Evolutionary conservation across 305 asterid species (phyloP).

Genomic region (Plantago lanceolata): DNA sequence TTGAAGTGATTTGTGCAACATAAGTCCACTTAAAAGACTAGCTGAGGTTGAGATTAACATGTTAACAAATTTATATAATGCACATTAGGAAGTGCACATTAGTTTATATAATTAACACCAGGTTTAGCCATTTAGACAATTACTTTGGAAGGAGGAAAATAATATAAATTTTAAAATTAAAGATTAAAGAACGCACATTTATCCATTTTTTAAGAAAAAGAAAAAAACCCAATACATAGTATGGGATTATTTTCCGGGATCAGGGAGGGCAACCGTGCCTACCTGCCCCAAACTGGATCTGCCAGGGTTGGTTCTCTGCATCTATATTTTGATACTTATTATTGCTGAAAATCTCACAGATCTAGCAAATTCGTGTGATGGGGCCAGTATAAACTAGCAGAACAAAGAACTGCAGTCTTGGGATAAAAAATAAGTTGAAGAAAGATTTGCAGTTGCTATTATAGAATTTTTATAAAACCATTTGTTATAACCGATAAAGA

Average conservation of each 20-base stretch:
- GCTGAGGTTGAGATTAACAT: not conserved
- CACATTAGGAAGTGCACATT: not conserved
- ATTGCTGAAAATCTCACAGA: not conserved
- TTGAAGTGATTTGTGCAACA: too few relatives aligned
- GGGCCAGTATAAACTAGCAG: not conserved
- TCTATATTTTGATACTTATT: not conserved
- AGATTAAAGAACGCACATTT: not conserved
- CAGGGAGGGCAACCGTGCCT: not conserved
- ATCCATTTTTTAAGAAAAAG: too few relatives aligned
- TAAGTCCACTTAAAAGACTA: not conserved
- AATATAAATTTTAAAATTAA: too few relatives aligned
- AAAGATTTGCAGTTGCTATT: not conserved
- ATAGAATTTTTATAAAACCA: not conserved
- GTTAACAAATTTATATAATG: not conserved
- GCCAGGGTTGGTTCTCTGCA: not conserved
- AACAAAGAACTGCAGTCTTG: conserved; percentile 4
- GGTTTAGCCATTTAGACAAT: too few relatives aligned
- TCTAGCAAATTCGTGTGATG: not conserved
- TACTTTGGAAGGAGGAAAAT: too few relatives aligned
- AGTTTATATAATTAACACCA: too few relatives aligned
- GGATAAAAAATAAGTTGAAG: not conserved
- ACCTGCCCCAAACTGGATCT: not conserved
- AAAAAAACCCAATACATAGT: not conserved
- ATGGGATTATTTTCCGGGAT: not conserved
- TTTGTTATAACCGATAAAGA: not conserved